A percentile compares a stretch with the other conserved stretches of the same genome.
These are phyloP conservation scores for Phytophthora citrophthora DNA, from an alignment of 352 stramenopile genomes.

Conservation along the genomic window DNA sequence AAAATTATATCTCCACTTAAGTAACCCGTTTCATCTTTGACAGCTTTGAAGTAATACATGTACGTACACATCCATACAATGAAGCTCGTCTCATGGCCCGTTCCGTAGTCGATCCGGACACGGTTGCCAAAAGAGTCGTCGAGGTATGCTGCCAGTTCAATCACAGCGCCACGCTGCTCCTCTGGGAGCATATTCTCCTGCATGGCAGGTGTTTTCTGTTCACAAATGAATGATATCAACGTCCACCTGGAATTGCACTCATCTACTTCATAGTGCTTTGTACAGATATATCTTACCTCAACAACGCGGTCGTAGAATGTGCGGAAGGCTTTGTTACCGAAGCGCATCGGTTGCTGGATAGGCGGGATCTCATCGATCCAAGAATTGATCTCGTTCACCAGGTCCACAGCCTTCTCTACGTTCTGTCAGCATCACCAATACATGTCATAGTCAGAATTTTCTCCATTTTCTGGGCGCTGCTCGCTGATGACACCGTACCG, in stretches of 20 bases:
- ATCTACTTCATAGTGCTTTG: no score
- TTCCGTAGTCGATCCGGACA: constrained; percentile 98
- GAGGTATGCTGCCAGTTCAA: constrained; percentile 96
- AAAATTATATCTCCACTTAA: no score
- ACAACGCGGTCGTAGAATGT: constrained; percentile 87
- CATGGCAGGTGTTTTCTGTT: constrained; percentile 54
- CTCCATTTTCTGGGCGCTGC: not conserved
- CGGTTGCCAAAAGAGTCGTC: constrained; percentile 97
- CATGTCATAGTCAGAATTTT: constrained; percentile 2
- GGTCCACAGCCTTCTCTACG: constrained; percentile 67
- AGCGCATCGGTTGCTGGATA: constrained; percentile 94
- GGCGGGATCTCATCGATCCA: constrained; percentile 94
- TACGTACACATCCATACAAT: constrained; percentile 93
- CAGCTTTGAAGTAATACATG: not conserved
- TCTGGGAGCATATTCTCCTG: constrained; percentile 71
- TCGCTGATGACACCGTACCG: constrained; percentile 39
- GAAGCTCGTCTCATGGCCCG: constrained; percentile 98
- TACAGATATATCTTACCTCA: constrained; percentile 43
- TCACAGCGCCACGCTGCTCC: constrained; percentile 65
- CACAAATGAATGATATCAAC: constrained; percentile 10
- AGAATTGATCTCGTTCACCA: constrained; percentile 70
- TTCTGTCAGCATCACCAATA: constrained; percentile 50
- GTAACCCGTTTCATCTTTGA: not conserved
- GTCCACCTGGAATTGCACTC: not conserved
- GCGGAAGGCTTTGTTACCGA: constrained; percentile 95